phyloP scores from a whole-genome alignment of 768 basidiomycete species.

The Hemileccinum impolitum region DNA sequence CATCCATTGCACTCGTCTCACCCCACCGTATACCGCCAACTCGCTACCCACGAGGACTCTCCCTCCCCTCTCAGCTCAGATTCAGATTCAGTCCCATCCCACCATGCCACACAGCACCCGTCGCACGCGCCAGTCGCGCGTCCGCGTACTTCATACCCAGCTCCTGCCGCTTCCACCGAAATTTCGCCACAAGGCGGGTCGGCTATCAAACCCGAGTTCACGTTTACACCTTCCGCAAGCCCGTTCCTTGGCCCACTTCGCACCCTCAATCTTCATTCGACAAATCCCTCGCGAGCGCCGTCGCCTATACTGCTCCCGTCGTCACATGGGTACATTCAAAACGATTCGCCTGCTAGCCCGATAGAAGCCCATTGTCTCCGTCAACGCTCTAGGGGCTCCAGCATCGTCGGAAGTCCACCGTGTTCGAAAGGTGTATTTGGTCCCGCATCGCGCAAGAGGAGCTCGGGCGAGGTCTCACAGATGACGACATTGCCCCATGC shows the following conservation, averaged over 20 bases:
- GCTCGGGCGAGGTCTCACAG: slow-evolving; percentile 31
- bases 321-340: slow-evolving; percentile 27
- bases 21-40: slow-evolving; percentile 31
- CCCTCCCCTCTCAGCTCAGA: slow-evolving; percentile 72
- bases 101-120: slow-evolving; percentile 27
- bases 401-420: slow-evolving; percentile 39
- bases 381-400: slow-evolving; percentile 28
- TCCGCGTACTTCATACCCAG: slow-evolving; percentile 25
- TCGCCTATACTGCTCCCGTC: slow-evolving; percentile 69
- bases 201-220: slow-evolving; percentile 32
- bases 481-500: slow-evolving; percentile 27
- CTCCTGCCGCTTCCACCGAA: slow-evolving; percentile 26
- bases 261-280: slow-evolving; percentile 70
- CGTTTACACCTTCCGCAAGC: slow-evolving; percentile 68
- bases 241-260: slow-evolving; percentile 79
- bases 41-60: slow-evolving; percentile 52
- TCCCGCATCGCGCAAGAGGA: slow-evolving; percentile 28
- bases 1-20: slow-evolving; percentile 43
- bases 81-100: slow-evolving; percentile 43
- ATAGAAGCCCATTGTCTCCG: slow-evolving; percentile 30
- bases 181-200: slow-evolving; percentile 25
- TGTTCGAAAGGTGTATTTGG: slow-evolving; percentile 25
- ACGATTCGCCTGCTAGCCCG: slow-evolving; percentile 32
- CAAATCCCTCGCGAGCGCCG: slow-evolving; percentile 66
- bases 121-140: slow-evolving; percentile 26